Base-by-base conservation (phyloP, 805 yeast species). In the Vanderwaltozyma polyspora region DNA sequence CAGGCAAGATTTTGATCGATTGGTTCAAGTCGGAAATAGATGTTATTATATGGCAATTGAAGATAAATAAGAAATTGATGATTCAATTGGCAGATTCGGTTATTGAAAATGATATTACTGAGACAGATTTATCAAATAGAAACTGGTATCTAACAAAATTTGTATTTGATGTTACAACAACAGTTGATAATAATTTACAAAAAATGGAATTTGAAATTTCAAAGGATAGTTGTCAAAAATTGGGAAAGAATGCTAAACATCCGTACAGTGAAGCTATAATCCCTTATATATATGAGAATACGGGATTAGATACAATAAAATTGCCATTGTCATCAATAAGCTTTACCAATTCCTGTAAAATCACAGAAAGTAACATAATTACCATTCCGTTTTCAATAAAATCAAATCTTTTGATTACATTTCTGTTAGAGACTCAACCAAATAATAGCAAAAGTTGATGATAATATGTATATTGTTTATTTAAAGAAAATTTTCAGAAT, bases 1-100 rank as follows among this genome's bases (percentile, higher is more conserved):
- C 12, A 11, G n/a, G 11, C n/a, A 19, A 5, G 15, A 19, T 25
- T 13, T 25, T 57, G 16, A 27, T 49, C 1, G 47, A 52, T 6
- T 57, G 61, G 61, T 35, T 60, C 10, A 51, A 48, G 31, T 38
- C 45, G 2, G 46, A 45, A 10, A 36, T 37, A 8, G 59, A 62
- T 13, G 34, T 46, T 5, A 31, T 56, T 5, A 31, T 51, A 5
- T 45, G 51, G 34, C 47, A 55, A 0, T 16, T 59, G 15, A 28
- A 19, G 9, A 49, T 60, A 25, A 46, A 47, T 15, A 43, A 51
- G 3, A 27, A 31, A 4, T 38, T 44, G 19, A 51, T 58, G 40
- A 38, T 54, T 10, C 44, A 35, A 0, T 38, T 54, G 5, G 41
- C 57, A 15, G 57, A 57, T 24, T 36, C 44, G 6, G 39, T 51